Evolutionary conservation across 768 basidiomycete genomes (phyloP), one percentile per base, ranked within the genome.

Genomic region (Lactarius pseudohatsudake): DNA sequence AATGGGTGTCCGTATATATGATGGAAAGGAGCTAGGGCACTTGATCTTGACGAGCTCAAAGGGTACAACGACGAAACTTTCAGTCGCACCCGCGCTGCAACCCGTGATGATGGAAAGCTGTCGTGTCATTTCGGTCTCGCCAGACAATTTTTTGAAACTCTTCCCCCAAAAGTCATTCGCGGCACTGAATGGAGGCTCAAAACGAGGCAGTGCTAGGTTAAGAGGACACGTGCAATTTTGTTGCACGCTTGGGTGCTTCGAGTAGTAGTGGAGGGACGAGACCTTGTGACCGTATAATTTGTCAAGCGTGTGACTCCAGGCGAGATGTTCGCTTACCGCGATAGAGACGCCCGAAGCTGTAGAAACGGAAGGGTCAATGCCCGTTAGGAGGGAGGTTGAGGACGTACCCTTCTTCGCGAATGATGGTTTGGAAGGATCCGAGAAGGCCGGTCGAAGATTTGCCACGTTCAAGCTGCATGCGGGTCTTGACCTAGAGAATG

Each of bases 91-190:
- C 18, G 97, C 97, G 58, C 86, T 88, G 73, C 91, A 95, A 8
- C 97, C 97, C 0, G 96, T 99, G 59, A 94, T 66, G 71, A 96
- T 84, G 3, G 95, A 92, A n/a, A 99, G 75, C 9, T 84, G 77
- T 72, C 94, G 93, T 5, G 89, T 94, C 93, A 97, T 98, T 76
- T 94, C 90, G 57, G 80, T 74, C 72, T 90, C 84, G 38, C 94
- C 95, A 11, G 86, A 74, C 16, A 86, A 57, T 0, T 75, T 70
- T 61, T 89, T 71, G 76, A 82, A 94, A 0, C 84, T 89, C 76
- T 90, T 92, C 2, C 96, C 96, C 97, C 97, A 98, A 76, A 91
- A 97, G 73, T 96, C 96, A 80, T 96, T 96, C 10, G 92, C 83
- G 30, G 92, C 92, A n/a, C 66, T 67, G 54, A 55, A 54, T 53